phyloP scores from a whole-genome alignment of 306 rosid genomes.

The Chamaecrista fasciculata region DNA sequence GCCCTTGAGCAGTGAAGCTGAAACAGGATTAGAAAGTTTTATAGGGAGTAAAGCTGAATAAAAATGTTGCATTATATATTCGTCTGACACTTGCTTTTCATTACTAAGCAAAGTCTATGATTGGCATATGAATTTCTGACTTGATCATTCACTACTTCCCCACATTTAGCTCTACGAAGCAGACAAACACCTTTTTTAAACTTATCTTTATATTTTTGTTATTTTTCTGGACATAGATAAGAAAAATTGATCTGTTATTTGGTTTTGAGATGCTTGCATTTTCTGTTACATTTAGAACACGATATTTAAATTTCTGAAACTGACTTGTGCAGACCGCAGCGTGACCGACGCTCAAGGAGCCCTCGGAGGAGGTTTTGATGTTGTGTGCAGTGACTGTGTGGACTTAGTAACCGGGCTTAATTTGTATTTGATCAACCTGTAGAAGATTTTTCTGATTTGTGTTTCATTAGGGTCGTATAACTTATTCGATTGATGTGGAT shows the following conservation, averaged over 20 bases:
- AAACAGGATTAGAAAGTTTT: background rate
- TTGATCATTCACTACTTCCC: background rate
- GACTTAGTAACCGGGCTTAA: background rate
- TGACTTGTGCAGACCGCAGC: background rate
- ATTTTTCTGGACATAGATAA: background rate
- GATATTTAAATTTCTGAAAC: background rate
- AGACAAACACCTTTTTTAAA: background rate
- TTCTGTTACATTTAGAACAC: background rate
- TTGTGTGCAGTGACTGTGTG: background rate
- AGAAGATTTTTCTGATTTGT: background rate
- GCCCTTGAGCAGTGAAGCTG: background rate
- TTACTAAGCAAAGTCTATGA: background rate
- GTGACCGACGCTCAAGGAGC: background rate
- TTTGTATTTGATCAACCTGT: background rate
- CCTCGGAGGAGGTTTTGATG: background rate
- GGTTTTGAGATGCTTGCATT: background rate
- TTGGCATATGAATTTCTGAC: slow-evolving; percentile 1
- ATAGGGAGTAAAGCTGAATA: no score
- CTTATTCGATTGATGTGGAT: background rate
- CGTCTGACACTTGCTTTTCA: background rate
- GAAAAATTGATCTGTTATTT: background rate
- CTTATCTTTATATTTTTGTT: background rate
- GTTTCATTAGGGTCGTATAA: no score
- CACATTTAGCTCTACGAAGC: background rate
- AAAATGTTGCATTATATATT: background rate